Percentiles rank a stretch among this genome's conserved stretches.
Conservation (phyloP, 768 basidiomycete species). For the Xerocomellus chrysenteron region DNA sequence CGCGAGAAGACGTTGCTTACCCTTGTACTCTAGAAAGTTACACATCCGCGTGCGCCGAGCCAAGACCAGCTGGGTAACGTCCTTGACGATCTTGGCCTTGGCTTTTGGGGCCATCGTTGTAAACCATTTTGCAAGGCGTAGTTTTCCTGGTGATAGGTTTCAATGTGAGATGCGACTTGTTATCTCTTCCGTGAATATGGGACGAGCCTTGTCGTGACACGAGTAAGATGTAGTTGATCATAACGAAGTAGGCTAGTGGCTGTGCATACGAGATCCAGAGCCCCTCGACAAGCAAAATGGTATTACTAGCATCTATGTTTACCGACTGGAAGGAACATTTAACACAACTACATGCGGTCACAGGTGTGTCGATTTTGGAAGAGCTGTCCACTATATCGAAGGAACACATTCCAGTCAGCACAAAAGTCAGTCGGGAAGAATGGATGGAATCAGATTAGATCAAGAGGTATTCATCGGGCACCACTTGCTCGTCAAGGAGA, state of each 20-base stretch:
- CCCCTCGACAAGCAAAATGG: neutral
- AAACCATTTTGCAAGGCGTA: conserved; percentile 96
- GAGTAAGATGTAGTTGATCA: conserved; percentile 93
- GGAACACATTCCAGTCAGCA: conserved; percentile 12
- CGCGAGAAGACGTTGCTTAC: conserved; percentile 38
- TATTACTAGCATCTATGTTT: conserved; percentile 2
- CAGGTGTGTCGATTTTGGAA: neutral
- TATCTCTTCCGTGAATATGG: conserved; percentile 3
- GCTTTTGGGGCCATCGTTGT: conserved; percentile 75
- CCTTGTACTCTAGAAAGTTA: conserved; percentile 97
- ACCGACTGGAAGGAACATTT: neutral
- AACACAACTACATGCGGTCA: neutral
- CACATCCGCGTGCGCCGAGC: conserved; percentile 89
- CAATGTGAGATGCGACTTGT: conserved; percentile 10
- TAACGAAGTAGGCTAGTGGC: conserved; percentile 33
- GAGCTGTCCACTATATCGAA: neutral
- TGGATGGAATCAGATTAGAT: conserved; percentile 82
- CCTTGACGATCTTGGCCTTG: conserved; percentile 91
- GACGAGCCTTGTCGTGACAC: conserved; percentile 85
- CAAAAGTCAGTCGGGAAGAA: neutral
- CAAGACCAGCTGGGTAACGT: conserved; percentile 90
- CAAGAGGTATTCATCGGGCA: conserved; percentile 69
- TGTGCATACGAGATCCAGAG: conserved; percentile 8
- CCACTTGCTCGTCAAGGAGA: conserved; percentile 37
- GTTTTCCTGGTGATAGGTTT: conserved; percentile 61